Base-by-base conservation (phyloP, 1,139 yeast species). In the Pichia inconspicua region DNA sequence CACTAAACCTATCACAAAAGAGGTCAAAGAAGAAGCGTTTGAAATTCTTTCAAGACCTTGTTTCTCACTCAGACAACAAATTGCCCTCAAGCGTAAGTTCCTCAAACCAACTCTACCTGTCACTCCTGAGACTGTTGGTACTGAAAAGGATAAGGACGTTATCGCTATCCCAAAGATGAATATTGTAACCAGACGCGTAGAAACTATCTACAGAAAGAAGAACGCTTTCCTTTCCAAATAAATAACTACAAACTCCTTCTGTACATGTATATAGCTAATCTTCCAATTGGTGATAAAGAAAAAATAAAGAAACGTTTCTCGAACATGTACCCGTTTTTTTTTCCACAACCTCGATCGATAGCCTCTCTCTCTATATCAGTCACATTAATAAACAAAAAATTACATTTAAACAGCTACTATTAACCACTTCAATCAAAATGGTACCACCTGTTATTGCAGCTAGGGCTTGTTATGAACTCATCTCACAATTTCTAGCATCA, bases 91-190 rank as follows among this genome's bases (percentile, higher is more conserved):
- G 48, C 69, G 75, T 54, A 62, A 56, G 49, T 78, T 59, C 58
- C 58, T 74, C 51, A 72, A 69, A 54, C 69, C 74, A 8, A 67
- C 73, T 9, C 52, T 63, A 41, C 67, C 72, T 2, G 71, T 68
- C 53, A 50, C 59, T 27, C 54, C 54, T 9, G 63, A 55, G 27
- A 56, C 57, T 25, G 47, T 57, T 14, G 53, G 54, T 37, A 48
- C 52, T n/a, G 62, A 62, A 45, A 58, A 62, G 49, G 63, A 63
- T 44, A 63, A 67, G 58, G 62, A 56, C 48, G 66, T 65, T 37
- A 64, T 64, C 48, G 63, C 65, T 35, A 64, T 71, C 48, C 71
- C 68, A 55, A 73, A 76, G 51, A 79, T 78, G 74, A 75, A 78
- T 58, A 69, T 77, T 53, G 71, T 66, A 34, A 66, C 64, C 46